Evolutionary conservation across 495 filamentous ascomycete species (phyloP).

Genomic region (Antarctomyces pellizariae): DNA sequence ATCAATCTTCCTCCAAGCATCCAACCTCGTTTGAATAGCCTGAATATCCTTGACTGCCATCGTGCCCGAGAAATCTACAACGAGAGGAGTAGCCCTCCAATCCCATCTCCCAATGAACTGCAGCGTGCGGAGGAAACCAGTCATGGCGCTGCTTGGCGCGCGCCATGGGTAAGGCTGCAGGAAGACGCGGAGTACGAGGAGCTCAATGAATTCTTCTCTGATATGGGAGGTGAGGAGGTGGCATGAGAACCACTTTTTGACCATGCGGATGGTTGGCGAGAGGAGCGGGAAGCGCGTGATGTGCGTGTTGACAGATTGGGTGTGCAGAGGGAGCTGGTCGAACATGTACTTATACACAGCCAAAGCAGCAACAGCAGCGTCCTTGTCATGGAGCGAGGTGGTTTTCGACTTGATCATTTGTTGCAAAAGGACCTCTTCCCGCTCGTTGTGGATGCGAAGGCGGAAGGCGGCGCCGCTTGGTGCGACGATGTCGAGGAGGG

Average conservation of each 20-base stretch:
- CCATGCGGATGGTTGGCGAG: slow-evolving; percentile 64
- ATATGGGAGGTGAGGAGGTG: slow-evolving; percentile 63
- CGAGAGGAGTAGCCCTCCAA: slow-evolving; percentile 61
- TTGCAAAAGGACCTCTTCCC: slow-evolving; percentile 62
- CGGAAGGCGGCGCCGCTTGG: slow-evolving; percentile 41
- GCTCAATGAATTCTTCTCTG: slow-evolving; percentile 58
- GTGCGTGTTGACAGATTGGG: slow-evolving; percentile 51
- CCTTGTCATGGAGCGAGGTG: slow-evolving; percentile 31
- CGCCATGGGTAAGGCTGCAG: slow-evolving; percentile 66
- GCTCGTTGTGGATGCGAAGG: slow-evolving; percentile 53
- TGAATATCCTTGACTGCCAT: slow-evolving; percentile 30
- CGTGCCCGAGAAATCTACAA: slow-evolving; percentile 43
- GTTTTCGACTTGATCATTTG: slow-evolving; percentile 50
- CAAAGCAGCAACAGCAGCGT: slow-evolving; percentile 42
- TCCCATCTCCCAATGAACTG: slow-evolving; percentile 66
- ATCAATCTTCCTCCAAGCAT: slow-evolving; percentile 66
- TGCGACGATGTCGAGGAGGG: slow-evolving; percentile 67
- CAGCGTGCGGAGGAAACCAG: slow-evolving; percentile 62
- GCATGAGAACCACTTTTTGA: slow-evolving; percentile 71
- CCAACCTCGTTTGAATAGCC: slow-evolving; percentile 42
- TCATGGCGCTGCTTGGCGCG: slow-evolving; percentile 50
- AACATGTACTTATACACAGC: slow-evolving; percentile 47
- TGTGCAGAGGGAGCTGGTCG: slow-evolving; percentile 49
- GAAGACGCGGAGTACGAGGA: slow-evolving; percentile 52
- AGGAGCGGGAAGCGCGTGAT: slow-evolving; percentile 63